Evolutionary conservation across 148 eudicot species (phyloP).

Genomic region (Vaccinium corymbosum): DNA sequence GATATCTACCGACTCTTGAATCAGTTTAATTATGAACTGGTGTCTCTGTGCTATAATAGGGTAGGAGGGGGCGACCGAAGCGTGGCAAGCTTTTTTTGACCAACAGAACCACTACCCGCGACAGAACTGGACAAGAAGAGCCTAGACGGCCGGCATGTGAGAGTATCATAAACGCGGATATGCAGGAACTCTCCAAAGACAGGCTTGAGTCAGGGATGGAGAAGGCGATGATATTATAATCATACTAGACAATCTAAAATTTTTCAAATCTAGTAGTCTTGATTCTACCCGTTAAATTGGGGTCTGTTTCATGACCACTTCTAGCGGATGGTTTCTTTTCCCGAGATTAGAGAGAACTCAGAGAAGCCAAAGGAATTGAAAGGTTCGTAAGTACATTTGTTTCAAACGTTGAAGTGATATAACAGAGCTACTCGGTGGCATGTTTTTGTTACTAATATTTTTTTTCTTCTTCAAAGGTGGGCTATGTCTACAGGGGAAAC

Average conservation of each 20-base stretch:
- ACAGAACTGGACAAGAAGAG: not conserved
- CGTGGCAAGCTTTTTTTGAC: not conserved
- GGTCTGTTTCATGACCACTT: not conserved
- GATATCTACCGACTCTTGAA: slow-evolving; percentile 19
- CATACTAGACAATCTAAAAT: not conserved
- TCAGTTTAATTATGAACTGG: slow-evolving; percentile 17
- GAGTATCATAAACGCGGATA: not conserved
- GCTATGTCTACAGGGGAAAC: slow-evolving; percentile 29
- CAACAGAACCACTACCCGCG: not conserved
- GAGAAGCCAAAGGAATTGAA: not conserved
- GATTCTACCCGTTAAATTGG: not conserved
- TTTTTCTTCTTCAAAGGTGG: slow-evolving; percentile 10
- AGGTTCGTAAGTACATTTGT: not conserved
- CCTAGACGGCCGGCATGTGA: not conserved
- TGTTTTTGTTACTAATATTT: not conserved
- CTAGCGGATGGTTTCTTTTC: not conserved
- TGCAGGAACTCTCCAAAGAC: not conserved
- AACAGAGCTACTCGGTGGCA: not conserved
- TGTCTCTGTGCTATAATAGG: not conserved
- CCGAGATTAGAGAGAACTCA: not conserved
- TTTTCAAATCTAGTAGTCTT: not conserved
- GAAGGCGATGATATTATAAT: not conserved
- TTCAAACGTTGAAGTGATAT: slow-evolving; percentile 1
- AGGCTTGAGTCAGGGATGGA: not conserved
- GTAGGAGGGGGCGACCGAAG: not conserved